Base-by-base conservation (phyloP, 2,329 filamentous ascomycete species). In the Fusarium begoniae region DNA sequence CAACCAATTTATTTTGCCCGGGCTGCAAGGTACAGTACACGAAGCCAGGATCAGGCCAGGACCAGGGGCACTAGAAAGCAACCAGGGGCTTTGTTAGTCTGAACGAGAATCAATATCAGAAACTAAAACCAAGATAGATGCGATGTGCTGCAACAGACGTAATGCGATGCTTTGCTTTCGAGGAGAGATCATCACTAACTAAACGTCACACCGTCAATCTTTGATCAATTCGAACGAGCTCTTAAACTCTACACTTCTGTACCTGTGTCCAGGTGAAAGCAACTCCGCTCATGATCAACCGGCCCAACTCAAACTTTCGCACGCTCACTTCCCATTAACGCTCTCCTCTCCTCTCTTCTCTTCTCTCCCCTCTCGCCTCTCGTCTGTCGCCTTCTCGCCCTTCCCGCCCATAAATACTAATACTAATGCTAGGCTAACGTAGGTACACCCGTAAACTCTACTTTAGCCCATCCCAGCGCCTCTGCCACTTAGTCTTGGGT, bases 371-470 rank as follows among this genome's bases (percentile, higher is more conserved):
- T 18, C 41, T 58, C 41, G 9, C 7, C 50, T 38, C 59, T 38
- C 54, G 35, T 45, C 40, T 45, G 53, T 59, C 32, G 24, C 41
- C 32, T 45, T 59, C 47, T 59, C 47, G 40, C 43, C 62, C 70
- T 48, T 72, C 69, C 69, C 63, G 58, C 40, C 55, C 65, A 66
- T 45, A 48, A 63, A 63, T 47, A 30, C 48, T 69, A 62, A 67
- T 63, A 35, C 48, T 41, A 63, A 63, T 63, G 37, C 53, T 69
- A 54, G 66, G 28, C 71, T 73, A 73, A 73, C 71, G 71, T 73
- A 73, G 71, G 71, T 73, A 73, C 71, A 73, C 70, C 71, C 71
- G 71, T 67, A 58, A 71, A 74, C 61, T 73, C 60, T 71, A 71
- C 57, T 54, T 73, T 64, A 66, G 70, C 55, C 70, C 70, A 59